A percentile compares a stretch with the other conserved stretches of the same genome.
These are phyloP conservation scores for Aspergillus thermomutatus DNA, from an alignment of 2,329 filamentous ascomycete species.

Conservation along the genomic window DNA sequence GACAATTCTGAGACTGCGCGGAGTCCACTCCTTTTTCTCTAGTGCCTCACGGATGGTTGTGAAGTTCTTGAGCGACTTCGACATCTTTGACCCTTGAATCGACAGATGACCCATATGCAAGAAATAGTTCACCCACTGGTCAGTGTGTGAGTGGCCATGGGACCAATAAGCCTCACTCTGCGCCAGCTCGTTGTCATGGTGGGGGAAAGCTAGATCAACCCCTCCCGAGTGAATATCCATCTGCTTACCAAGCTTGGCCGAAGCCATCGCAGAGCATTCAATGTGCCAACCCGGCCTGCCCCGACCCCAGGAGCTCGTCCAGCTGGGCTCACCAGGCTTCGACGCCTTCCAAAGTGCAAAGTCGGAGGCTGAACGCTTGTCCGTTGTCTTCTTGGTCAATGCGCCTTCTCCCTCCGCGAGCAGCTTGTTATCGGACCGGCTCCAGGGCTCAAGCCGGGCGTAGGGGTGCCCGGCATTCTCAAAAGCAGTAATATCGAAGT, in stretches of 20 bases:
- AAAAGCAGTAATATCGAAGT: conserved; percentile 87
- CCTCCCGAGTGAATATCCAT: conserved; percentile 95
- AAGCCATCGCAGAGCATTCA: conserved; percentile 95
- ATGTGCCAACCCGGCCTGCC: conserved; percentile 95
- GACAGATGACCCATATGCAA: conserved; percentile 90
- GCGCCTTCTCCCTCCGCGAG: conserved; percentile 89
- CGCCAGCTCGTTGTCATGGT: conserved; percentile 89
- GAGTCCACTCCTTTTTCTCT: conserved; percentile 65
- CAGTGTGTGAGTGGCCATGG: conserved; percentile 37
- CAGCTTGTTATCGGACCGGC: conserved; percentile 75
- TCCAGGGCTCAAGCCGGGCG: conserved; percentile 80
- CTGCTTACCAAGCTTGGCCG: conserved; percentile 74
- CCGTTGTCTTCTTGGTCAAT: conserved; percentile 55
- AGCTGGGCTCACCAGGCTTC: conserved; percentile 87
- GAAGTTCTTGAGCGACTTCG: conserved; percentile 93
- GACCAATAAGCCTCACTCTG: conserved; percentile 84
- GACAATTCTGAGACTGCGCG: conserved; percentile 75
- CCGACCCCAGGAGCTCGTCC: conserved; percentile 82
- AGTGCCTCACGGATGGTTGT: conserved; percentile 87
- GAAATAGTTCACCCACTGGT: conserved; percentile 93
- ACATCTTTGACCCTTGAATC: conserved; percentile 92
- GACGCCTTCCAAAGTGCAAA: conserved; percentile 94
- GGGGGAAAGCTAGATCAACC: conserved; percentile 85
- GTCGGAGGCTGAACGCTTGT: conserved; percentile 75
- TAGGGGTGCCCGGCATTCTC: conserved; percentile 82